Conservation (phyloP, 2,329 filamentous ascomycete species). For the Penicillium sp. region DNA sequence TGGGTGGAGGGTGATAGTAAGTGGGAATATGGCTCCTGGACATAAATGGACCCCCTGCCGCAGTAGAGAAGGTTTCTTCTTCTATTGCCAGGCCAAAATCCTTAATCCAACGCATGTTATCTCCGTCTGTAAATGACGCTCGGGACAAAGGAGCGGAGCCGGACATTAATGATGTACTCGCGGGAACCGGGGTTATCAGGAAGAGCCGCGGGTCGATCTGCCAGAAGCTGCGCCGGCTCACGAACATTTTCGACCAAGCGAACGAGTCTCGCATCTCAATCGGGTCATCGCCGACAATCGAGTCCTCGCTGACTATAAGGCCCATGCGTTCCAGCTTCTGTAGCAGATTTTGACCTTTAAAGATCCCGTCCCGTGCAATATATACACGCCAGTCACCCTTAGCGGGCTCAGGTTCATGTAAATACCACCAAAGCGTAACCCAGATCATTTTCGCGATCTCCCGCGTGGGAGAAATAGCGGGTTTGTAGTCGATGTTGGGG, state of each 20-base stretch:
- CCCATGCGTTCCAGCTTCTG: constrained; percentile 94
- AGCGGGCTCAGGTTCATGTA: constrained; percentile 78
- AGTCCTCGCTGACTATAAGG: constrained; percentile 70
- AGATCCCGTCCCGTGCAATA: constrained; percentile 81
- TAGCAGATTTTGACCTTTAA: constrained; percentile 76
- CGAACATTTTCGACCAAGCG: constrained; percentile 77
- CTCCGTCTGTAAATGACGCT: constrained; percentile 51
- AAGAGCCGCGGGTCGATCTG: constrained; percentile 84
- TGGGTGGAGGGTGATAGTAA: constrained; percentile 79
- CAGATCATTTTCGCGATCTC: constrained; percentile 97
- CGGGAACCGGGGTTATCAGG: constrained; percentile 70
- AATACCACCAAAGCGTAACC: constrained; percentile 95
- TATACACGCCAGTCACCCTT: constrained; percentile 82
- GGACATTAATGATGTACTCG: constrained; percentile 46
- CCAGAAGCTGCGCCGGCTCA: constrained; percentile 80
- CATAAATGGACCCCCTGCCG: constrained; percentile 64
- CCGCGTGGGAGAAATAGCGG: constrained; percentile 73
- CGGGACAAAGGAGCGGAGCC: no score
- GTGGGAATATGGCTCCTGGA: constrained; percentile 83
- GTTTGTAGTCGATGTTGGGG: constrained; percentile 72
- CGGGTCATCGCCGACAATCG: constrained; percentile 62
- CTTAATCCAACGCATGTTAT: no score
- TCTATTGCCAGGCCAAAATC: no score
- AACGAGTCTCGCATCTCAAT: constrained; percentile 59
- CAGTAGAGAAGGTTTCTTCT: constrained; percentile 37